These are phyloP conservation scores for Chondrus crispus DNA, from an alignment of 23 red algal genomes.

Conservation along the genomic window DNA sequence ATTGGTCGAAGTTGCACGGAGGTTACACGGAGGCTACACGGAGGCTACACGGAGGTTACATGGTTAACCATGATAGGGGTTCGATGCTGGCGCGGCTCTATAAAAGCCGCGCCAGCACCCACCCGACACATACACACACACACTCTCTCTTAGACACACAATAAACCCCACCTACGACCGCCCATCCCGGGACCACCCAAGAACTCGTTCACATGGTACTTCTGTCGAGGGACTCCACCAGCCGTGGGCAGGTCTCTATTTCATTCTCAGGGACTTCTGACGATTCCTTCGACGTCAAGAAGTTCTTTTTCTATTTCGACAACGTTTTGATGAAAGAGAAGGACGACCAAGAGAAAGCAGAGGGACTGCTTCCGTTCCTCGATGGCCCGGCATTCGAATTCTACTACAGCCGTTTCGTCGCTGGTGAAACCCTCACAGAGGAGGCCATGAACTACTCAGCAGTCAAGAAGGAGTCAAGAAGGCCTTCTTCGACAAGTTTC, in stretches of 20 bases:
- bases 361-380: neutral
- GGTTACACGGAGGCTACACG: no score
- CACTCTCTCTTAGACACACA: no score
- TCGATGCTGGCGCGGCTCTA: no score
- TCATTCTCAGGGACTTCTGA: neutral
- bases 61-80: no score
- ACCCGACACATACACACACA: no score
- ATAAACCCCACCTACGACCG: no score
- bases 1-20: no score
- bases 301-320: slow-evolving; percentile 7
- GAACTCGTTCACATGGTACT: slow-evolving; percentile 11
- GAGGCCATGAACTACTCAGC: neutral
- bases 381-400: slow-evolving; percentile 1
- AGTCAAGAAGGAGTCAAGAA: no score
- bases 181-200: no score
- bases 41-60: no score
- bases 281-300: neutral
- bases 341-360: neutral
- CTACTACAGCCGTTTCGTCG: neutral
- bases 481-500: neutral
- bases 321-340: neutral
- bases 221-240: neutral
- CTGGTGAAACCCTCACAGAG: neutral
- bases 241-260: no score
- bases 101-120: no score